A percentile compares a stretch with the other conserved stretches of the same genome.
phyloP scores from a whole-genome alignment of 257 asterid genomes.

The Solanum neorickii region DNA sequence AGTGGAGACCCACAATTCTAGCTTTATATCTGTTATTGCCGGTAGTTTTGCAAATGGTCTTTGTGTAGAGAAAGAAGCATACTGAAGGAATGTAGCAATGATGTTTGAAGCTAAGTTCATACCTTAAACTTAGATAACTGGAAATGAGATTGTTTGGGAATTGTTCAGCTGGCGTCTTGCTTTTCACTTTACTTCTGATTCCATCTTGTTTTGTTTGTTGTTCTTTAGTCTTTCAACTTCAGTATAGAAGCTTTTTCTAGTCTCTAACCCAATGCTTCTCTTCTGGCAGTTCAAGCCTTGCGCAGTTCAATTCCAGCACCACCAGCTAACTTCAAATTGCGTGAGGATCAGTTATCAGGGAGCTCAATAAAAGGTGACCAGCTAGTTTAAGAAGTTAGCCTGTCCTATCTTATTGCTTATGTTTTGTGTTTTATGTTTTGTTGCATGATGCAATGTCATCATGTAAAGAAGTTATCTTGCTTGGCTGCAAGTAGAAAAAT shows the following conservation, averaged over 20 bases:
- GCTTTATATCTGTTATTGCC: not conserved
- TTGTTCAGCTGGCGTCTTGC: not conserved
- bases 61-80: not conserved
- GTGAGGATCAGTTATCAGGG: conserved; percentile 73
- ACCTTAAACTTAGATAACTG: not conserved
- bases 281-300: conserved; percentile 35
- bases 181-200: not conserved
- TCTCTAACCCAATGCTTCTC: not conserved
- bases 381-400: not conserved
- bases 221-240: not conserved
- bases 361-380: conserved; percentile 72
- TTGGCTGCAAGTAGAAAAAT: not conserved
- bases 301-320: conserved; percentile 69
- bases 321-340: conserved; percentile 55
- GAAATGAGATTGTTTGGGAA: not conserved
- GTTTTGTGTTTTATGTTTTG: not conserved
- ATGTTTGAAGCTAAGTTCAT: not conserved
- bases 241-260: not conserved
- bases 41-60: not conserved
- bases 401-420: not conserved
- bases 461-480: not conserved
- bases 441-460: not conserved
- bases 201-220: not conserved
- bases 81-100: not conserved
- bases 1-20: not conserved